phyloP scores from a whole-genome alignment of 1,284 basidiomycete species.

The Blastosporella zonata region DNA sequence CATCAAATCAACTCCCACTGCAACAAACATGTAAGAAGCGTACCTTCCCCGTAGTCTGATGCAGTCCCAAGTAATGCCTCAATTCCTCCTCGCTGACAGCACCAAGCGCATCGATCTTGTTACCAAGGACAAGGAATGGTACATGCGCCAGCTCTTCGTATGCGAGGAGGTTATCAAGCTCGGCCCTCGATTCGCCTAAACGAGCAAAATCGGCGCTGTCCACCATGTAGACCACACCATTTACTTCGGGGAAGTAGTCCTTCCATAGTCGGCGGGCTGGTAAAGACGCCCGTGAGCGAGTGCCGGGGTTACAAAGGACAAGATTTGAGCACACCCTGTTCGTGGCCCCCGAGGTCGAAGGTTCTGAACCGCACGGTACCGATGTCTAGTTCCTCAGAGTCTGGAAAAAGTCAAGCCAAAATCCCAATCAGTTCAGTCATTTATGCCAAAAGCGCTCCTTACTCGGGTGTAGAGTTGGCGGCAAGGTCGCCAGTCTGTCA shows the following conservation, averaged over 20 bases:
- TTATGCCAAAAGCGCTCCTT: slow-evolving; percentile 21
- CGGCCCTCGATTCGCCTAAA: slow-evolving; percentile 93
- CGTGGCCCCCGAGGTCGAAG: slow-evolving; percentile 97
- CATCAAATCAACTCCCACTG: not conserved
- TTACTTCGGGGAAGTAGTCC: slow-evolving; percentile 99
- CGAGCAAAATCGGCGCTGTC: slow-evolving; percentile 97
- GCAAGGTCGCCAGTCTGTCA: slow-evolving; percentile 94
- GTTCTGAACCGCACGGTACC: slow-evolving; percentile 99
- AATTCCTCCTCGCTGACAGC: slow-evolving; percentile 98
- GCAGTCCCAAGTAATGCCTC: slow-evolving; percentile 91
- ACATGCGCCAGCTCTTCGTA: slow-evolving; percentile 96
- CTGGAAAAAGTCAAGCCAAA: slow-evolving; percentile 38
- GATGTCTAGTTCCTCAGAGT: slow-evolving; percentile 99
- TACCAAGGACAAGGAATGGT: slow-evolving; percentile 97
- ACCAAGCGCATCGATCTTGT: slow-evolving; percentile 98
- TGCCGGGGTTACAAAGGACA: not conserved
- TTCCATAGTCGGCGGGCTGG: slow-evolving; percentile 97
- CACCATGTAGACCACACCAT: slow-evolving; percentile 98
- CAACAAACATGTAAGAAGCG: slow-evolving; percentile 21
- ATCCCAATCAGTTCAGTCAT: slow-evolving; percentile 3
- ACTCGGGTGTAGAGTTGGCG: slow-evolving; percentile 99
- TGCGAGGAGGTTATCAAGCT: slow-evolving; percentile 91
- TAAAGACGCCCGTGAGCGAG: not conserved
- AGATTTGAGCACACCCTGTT: slow-evolving; percentile 66
- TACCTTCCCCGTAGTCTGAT: slow-evolving; percentile 99